Evolutionary conservation across 345 rosid species (phyloP).

Genomic region (Eucalyptus lansdowneana): DNA sequence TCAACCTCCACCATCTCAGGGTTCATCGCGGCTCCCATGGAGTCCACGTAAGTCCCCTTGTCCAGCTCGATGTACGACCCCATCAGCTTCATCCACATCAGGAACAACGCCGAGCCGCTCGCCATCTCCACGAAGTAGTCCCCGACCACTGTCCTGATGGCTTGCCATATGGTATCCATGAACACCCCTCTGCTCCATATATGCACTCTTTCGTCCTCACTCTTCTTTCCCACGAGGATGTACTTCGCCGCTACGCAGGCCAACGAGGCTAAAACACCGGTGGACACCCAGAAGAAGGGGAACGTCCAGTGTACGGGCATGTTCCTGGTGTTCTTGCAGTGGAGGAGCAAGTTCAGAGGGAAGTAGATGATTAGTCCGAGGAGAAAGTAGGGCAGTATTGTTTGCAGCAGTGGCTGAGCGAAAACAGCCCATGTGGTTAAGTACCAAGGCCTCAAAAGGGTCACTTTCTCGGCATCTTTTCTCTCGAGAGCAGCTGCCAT

Average conservation of each 20-base stretch:
- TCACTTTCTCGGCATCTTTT: conserved; percentile 10
- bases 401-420: conserved; percentile 47
- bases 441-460: conserved; percentile 33
- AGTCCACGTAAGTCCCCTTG: conserved; percentile 32
- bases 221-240: conserved; percentile 50
- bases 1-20: conserved; percentile 65
- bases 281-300: conserved; percentile 35
- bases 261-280: conserved; percentile 29
- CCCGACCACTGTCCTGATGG: conserved; percentile 35
- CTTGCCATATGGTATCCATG: conserved; percentile 59
- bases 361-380: conserved; percentile 22
- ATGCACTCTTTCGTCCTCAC: conserved; percentile 24
- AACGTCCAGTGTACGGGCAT: conserved; percentile 26
- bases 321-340: conserved; percentile 8
- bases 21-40: conserved; percentile 47
- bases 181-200: conserved; percentile 41
- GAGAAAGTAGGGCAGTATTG: conserved; percentile 38
- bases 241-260: conserved; percentile 37
- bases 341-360: conserved; percentile 18
- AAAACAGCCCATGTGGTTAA: conserved; percentile 41
- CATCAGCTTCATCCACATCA: conserved; percentile 49
- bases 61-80: conserved; percentile 33
- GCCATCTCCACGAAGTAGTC: conserved; percentile 53
- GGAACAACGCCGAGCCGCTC: conserved; percentile 21
- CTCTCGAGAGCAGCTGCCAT: conserved; percentile 34